A percentile compares a stretch with the other conserved stretches of the same genome.
Conservation (phyloP, 2,329 filamentous ascomycete species). For the Penicillium sp. region DNA sequence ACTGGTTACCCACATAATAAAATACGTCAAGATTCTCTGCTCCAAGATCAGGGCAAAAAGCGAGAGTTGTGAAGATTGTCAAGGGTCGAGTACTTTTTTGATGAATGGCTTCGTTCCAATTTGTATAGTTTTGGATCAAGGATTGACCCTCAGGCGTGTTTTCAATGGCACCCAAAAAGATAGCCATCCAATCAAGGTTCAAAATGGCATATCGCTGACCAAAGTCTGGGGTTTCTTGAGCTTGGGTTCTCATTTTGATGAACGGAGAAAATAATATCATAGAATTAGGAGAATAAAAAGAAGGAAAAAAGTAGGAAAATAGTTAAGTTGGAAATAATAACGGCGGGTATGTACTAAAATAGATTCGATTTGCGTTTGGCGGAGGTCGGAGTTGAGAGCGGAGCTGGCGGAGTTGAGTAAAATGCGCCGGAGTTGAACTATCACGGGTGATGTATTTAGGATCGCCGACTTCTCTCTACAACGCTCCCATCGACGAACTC, state of each 20-base stretch:
- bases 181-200: constrained; percentile 44
- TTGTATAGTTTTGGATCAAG: constrained; percentile 39
- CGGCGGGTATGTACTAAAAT: too few species aligned
- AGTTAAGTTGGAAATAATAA: too few species aligned
- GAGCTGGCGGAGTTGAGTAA: background rate
- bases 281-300: too few species aligned
- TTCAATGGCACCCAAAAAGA: constrained; percentile 40
- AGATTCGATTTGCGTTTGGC: too few species aligned
- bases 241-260: background rate
- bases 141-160: constrained; percentile 36
- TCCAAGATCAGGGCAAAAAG: constrained; percentile 45
- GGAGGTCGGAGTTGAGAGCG: too few species aligned
- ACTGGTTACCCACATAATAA: too few species aligned
- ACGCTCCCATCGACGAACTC: background rate
- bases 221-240: background rate
- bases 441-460: constrained; percentile 1
- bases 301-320: background rate
- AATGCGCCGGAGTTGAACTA: too few species aligned
- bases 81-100: constrained; percentile 38
- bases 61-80: constrained; percentile 45
- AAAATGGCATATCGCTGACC: constrained; percentile 18
- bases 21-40: constrained; percentile 45
- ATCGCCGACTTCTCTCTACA: background rate
- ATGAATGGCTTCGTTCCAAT: constrained; percentile 49
- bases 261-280: too few species aligned